These are phyloP conservation scores for Tricholoma terreum DNA, from an alignment of 768 basidiomycete species.

Conservation along the genomic window DNA sequence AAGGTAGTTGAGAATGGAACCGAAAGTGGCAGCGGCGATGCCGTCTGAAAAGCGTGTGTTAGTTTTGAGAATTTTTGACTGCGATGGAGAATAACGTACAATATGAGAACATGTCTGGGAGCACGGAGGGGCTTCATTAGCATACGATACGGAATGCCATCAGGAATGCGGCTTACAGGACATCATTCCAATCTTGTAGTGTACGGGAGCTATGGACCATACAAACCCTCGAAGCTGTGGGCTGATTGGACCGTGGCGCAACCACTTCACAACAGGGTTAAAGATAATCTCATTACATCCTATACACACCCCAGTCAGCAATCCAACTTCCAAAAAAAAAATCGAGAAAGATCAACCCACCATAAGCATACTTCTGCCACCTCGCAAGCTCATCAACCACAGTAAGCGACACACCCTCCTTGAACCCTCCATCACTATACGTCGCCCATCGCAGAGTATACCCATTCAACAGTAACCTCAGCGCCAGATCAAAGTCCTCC, in stretches of 20 bases:
- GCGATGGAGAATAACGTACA: slow-evolving; percentile 27
- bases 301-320: slow-evolving; percentile 18
- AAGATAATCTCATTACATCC: slow-evolving; percentile 79
- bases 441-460: slow-evolving; percentile 82
- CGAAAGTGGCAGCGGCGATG: slow-evolving; percentile 65
- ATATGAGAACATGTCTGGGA: slow-evolving; percentile 46
- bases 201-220: slow-evolving; percentile 72
- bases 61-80: slow-evolving; percentile 7
- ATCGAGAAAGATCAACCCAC: slow-evolving; percentile 21
- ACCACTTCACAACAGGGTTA: slow-evolving; percentile 79
- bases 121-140: background rate
- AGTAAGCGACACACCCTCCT: slow-evolving; percentile 86
- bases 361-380: slow-evolving; percentile 80
- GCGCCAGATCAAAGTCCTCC: slow-evolving; percentile 79
- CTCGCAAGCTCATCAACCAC: slow-evolving; percentile 86
- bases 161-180: slow-evolving; percentile 42
- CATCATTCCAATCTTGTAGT: slow-evolving; percentile 83
- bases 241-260: slow-evolving; percentile 74
- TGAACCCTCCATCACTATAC: slow-evolving; percentile 80
- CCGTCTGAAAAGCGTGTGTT: slow-evolving; percentile 37
- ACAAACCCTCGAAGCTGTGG: slow-evolving; percentile 68
- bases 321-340: background rate
- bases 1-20: slow-evolving; percentile 70
- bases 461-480: slow-evolving; percentile 63
- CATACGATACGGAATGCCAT: background rate